Base-by-base conservation (phyloP, 345 rosid species). In the Citropsis articulata region DNA sequence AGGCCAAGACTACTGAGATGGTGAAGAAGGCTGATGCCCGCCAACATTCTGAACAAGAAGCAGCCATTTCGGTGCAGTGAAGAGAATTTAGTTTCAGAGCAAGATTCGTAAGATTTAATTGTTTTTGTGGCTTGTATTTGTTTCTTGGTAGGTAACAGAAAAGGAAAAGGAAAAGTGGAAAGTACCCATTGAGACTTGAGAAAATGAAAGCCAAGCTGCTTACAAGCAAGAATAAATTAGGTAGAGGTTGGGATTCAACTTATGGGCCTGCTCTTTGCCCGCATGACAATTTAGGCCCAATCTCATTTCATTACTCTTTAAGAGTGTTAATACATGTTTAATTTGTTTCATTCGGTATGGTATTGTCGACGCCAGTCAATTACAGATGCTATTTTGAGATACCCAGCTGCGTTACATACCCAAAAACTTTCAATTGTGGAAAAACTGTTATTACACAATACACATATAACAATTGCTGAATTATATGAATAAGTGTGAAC, bases 1-100 rank as follows among this genome's bases (percentile, higher is more conserved):
- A 83, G 71, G 92, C 97, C 75, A 95, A 78, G 66, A 89, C 83
- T 30, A 85, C 83, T 22, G 98, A 88, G 84, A 83, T 66, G 53
- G 86, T 70, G 83, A 88, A 88, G 92, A 86, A 92, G 82, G 87
- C 75, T 0, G 91, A 88, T 38, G 84, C 87, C n/a, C 74, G 88
- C 89, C 93, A 86, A 86, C 91, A 83, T 22, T 79, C 71, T 40
- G 84, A 84, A 75, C 77, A 66, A 80, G 85, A 77, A 77, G 71
- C 18, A 5, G 45, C 81, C 87, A 84, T 85, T 68, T 80, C 16
- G 30, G n/a, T 7, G n/a, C 60, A 19, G 71, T 74, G 33, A 9
- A 45, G 28, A 63, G 28, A 48, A 21, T 33, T 50, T 33, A 45
- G 2, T 12, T 73, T 21, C 25, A 61, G 57, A 40, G 40, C 36